These are phyloP conservation scores for Peltaster fructicola DNA, from an alignment of 2,329 filamentous ascomycete species.

Conservation along the genomic window DNA sequence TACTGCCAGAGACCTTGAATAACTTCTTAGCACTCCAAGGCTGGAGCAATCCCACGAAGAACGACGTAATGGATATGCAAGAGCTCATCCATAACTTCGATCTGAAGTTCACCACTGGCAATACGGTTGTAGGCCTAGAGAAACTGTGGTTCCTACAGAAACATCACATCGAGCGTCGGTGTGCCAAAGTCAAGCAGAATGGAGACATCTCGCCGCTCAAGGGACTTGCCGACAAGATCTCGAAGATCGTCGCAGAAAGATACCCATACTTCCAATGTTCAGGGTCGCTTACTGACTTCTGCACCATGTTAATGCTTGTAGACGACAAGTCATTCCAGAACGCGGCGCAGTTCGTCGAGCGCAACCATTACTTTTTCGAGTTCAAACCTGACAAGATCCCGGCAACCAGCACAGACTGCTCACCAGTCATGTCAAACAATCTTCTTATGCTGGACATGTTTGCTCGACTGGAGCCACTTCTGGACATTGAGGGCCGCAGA, in stretches of 20 bases:
- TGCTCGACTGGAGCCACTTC: conserved; percentile 2
- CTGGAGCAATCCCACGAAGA: conserved; percentile 53
- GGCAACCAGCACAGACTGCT: conserved; percentile 1
- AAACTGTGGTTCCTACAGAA: conserved; percentile 71
- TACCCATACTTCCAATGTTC: conserved; percentile 4
- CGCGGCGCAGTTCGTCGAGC: conserved; percentile 35
- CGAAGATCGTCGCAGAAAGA: conserved; percentile 14
- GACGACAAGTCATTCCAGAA: conserved; percentile 42
- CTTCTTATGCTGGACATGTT: conserved; percentile 3
- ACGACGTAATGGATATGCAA: conserved; percentile 53
- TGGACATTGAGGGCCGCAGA: conserved; percentile 1
- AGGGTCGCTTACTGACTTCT: conserved; percentile 1
- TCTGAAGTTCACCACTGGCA: conserved; percentile 78
- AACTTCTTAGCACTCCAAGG: conserved; percentile 79
- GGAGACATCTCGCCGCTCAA: conserved; percentile 17
- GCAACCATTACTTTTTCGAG: conserved; percentile 41
- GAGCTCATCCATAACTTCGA: conserved; percentile 60
- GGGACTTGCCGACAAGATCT: conserved; percentile 20
- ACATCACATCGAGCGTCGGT: conserved; percentile 40
- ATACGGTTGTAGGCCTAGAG: conserved; percentile 62
- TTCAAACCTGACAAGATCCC: conserved; percentile 8
- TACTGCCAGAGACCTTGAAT: conserved; percentile 45
- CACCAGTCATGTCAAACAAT: conserved; percentile 4
- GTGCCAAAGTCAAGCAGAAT: conserved; percentile 26
- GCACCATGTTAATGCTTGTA: conserved; percentile 29